Base-by-base conservation (phyloP, 768 basidiomycete genomes). In the Lactarius hengduanensis region DNA sequence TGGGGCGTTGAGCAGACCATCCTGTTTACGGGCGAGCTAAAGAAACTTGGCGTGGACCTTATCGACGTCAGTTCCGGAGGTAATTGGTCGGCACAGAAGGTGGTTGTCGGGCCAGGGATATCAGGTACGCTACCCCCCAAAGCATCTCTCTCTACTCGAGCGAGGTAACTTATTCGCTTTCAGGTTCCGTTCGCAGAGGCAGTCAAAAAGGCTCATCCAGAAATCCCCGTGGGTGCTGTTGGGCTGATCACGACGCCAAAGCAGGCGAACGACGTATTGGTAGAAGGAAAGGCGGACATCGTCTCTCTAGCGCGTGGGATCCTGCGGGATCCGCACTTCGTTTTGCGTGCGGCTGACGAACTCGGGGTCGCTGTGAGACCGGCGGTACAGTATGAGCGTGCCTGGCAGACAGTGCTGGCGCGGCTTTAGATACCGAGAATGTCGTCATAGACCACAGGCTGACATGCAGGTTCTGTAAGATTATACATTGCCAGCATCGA, bases 1-100 rank as follows among this genome's bases (percentile, higher is more conserved):
- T 91, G 91, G 90, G 92, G 91, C 13, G 78, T 92, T 60, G 87
- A 92, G 72, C 92, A 94, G 76, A 90, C 83, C 73, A 86, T 79
- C 38, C 71, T 86, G 40, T 80, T 87, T 36, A 80, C 80, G 2
- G 80, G 81, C 16, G 81, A 84, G 73, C 74, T 93, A 71, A 74
- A 82, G 71, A 79, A 84, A 62, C 69, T 86, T 5, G 90, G 88
- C 9, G 80, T 93, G 15, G 92, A 94, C 73, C 77, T 96, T n/a
- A 74, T 96, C 59, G 91, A 96, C 74, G 82, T 82, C 57, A 86
- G 83, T 47, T 81, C 82, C 4, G 61, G 57, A 11, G 58, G 68
- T n/a, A 57, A 66, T 57, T 69, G 83, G 79, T 73, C 68, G 4
- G 70, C 80, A 60, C 87, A 90, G 74, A 82, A 86, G 70, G 88